Percentiles rank a stretch among this genome's conserved stretches.
Conservation (phyloP, 2,329 filamentous ascomycete genomes). For the Apiospora arundinis region DNA sequence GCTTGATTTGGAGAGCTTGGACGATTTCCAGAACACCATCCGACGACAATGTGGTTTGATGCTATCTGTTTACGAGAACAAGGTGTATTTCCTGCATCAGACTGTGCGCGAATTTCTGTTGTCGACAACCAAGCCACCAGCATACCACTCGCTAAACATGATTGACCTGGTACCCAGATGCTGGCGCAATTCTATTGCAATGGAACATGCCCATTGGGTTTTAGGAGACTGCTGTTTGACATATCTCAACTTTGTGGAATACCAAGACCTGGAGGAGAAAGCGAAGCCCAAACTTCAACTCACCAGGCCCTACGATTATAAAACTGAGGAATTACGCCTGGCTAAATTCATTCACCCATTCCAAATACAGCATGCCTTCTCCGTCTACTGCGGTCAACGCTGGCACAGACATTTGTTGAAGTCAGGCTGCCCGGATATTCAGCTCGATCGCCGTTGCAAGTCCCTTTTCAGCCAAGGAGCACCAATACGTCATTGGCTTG, state of each 20-base stretch:
- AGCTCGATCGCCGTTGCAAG: neutral
- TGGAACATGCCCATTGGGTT: neutral
- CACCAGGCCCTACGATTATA: too few relatives aligned
- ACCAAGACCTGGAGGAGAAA: neutral
- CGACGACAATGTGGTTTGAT: neutral
- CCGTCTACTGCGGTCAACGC: fast-evolving
- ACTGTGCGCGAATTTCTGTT: neutral
- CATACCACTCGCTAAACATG: fast-evolving
- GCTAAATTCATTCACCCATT: too few relatives aligned
- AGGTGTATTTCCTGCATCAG: neutral
- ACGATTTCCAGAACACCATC: neutral
- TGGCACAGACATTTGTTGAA: neutral
- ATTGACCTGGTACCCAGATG: neutral
- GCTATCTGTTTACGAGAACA: neutral
- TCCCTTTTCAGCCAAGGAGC: neutral
- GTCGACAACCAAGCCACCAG: neutral
- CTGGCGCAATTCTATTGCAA: neutral
- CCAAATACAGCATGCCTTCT: neutral
- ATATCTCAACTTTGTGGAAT: neutral
- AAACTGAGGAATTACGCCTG: too few relatives aligned
- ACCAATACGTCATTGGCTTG: neutral
- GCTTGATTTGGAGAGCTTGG: neutral
- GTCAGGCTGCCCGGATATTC: neutral
- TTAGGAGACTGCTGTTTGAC: neutral
- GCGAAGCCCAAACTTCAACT: too few relatives aligned